Base-by-base conservation (phyloP, 2,329 filamentous ascomycete genomes). In the Phaeophleospora eucalypticola region DNA sequence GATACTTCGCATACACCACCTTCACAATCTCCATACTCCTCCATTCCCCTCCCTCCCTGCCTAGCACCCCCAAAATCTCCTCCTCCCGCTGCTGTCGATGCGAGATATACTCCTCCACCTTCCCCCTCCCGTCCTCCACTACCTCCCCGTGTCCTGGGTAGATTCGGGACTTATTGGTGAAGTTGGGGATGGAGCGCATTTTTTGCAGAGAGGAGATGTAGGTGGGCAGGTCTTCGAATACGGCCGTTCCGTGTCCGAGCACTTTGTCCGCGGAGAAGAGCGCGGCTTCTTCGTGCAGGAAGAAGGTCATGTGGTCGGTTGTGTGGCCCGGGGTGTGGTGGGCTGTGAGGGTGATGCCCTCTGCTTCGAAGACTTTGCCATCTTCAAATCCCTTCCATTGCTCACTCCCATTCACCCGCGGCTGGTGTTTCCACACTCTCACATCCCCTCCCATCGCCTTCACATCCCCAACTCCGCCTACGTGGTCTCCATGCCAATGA, bases 231-330 rank as follows among this genome's bases (percentile, higher is more conserved):
- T 93, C 81, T 65, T 94, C 87, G 57, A 94, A 94, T 0, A 93
- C 87, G 1, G 53, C 49, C 1, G 87, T 94, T 4, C 89, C 89
- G 49, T 95, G 87, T 0, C 89, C 89, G 1, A 95, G 76, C 1
- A 95, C 84, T 62, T 91, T 94, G 66, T 95, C 89, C 3, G 85
- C 89, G 0, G 89, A 94, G 65, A 95, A 93, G 70, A 95, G 81
- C 27, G 87, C 84, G 57, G 87, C 77, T 60, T 95, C 77, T 58
- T 94, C 87, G 33, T 83, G 77, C 2, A 95, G 68, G 3, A 89
- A 65, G 57, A 95, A 51, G 14, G 41, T 81, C 76, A 90, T 84
- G 65, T 96, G 91, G 62, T 96, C 90, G 2, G 72, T 72, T 0
- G 90, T 86, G 65, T 96, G 90, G 0, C 91, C 86, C 0, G 86